Base-by-base conservation (phyloP, 2,329 filamentous ascomycete genomes). In the Cladosporium phlei region DNA sequence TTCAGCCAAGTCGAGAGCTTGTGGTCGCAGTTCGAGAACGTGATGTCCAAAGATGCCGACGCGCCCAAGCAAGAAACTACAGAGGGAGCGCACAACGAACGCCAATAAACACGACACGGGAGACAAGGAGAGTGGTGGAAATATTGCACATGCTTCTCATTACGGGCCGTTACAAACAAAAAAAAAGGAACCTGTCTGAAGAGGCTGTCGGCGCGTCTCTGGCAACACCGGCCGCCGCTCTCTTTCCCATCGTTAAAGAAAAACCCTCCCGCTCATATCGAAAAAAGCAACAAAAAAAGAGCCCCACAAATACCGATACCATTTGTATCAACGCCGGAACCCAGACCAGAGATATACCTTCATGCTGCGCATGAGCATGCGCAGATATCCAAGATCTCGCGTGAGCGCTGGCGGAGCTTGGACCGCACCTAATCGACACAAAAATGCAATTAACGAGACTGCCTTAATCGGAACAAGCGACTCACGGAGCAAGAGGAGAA, bases 1-100 rank as follows among this genome's bases (percentile, higher is more conserved):
- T 96, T 98, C 69, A 84, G 86, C n/a, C 90, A 88, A 3, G 93
- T 98, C 33, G 93, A 98, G 67, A 89, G 88, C 22, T 77, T 98
- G 12, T 98, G 93, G 93, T 94, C 87, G 29, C 88, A 95, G 61
- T 97, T 98, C 62, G 93, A 98, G 70, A 86, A 84, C 56, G 90
- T 97, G 58, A 97, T 96, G 90, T 87, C 80, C 7, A 87, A 85
- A 58, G 78, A 84, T 38, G 71, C 70, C 10, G 65, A 67, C 25
- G 21, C 35, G 21, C 35, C 35, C 7, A 66, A 66, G 44, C 59
- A 64, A 21, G 63, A 63, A 9, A 46, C 49, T 42, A 59, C 55
- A 34, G 57, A 57, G 38, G 58, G 54, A 16, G 55, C 56, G 11
- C 53, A 49, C 16, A 33, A 40, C 27, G 45, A 47, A 14, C 38